These are phyloP conservation scores for Dipsacomyces acuminosporus DNA, from an alignment of 371 early-diverging fungal genomes.

Conservation along the genomic window DNA sequence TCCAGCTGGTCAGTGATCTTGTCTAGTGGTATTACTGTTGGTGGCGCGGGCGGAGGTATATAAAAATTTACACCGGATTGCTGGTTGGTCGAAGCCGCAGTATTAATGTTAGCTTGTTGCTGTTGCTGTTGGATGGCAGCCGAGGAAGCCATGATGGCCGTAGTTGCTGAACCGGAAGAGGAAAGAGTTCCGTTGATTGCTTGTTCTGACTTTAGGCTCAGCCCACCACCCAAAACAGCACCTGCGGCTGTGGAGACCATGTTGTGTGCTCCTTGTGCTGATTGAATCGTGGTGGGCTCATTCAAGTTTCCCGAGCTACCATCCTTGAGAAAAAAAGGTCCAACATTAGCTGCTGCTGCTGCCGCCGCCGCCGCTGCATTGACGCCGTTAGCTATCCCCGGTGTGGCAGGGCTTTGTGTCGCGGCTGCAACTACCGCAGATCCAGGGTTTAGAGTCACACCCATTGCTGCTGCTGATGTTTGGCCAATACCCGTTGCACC, in stretches of 20 bases:
- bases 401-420: constrained; percentile 2
- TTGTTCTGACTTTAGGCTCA: constrained; percentile 8
- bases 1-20: constrained; percentile 20
- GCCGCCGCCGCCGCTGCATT: constrained; percentile 12
- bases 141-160: constrained; percentile 10
- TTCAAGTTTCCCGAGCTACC: constrained; percentile 34
- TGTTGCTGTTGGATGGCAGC: constrained; percentile 1
- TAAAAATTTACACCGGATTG: constrained; percentile 35
- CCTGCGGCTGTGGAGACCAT: constrained; percentile 5
- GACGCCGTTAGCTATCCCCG: constrained; percentile 1
- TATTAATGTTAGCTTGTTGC: too few relatives aligned
- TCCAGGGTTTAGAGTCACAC: too few relatives aligned
- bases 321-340: constrained; percentile 32
- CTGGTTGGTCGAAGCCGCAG: not conserved
- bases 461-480: not conserved
- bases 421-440: not conserved
- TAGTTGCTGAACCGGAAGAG: constrained; percentile 1
- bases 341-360: not conserved
- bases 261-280: constrained; percentile 11
- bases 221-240: constrained; percentile 29
- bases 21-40: constrained; percentile 34
- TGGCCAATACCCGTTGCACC: not conserved
- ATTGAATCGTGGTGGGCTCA: constrained; percentile 27
- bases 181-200: constrained; percentile 1
- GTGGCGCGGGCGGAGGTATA: constrained; percentile 31